Evolutionary conservation across 768 basidiomycete species (phyloP).

Genomic region (Calocera viscosa): DNA sequence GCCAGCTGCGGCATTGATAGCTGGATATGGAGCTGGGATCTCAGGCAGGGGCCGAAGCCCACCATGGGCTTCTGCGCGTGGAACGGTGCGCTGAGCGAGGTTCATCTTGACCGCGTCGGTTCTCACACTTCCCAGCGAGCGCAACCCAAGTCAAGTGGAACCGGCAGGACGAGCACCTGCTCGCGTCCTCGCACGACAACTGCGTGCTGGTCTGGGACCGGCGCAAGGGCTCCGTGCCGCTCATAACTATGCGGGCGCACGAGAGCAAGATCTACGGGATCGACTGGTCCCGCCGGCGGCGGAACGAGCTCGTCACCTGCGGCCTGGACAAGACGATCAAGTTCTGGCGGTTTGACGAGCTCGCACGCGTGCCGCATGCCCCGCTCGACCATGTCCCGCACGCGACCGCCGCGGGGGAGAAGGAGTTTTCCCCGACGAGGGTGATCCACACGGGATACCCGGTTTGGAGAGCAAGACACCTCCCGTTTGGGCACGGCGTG

Average conservation of each 20-base stretch:
- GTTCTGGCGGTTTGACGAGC: slow-evolving; percentile 40
- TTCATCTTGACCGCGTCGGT: neutral
- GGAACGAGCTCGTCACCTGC: slow-evolving; percentile 82
- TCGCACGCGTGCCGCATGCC: neutral
- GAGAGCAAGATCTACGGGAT: slow-evolving; percentile 92
- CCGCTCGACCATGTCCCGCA: neutral
- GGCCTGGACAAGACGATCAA: slow-evolving; percentile 91
- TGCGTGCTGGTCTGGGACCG: slow-evolving; percentile 91
- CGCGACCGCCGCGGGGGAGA: neutral
- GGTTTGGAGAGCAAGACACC: slow-evolving; percentile 83
- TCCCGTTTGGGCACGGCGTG: slow-evolving; percentile 85
- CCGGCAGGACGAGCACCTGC: slow-evolving; percentile 64
- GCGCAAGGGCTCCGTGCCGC: slow-evolving; percentile 78
- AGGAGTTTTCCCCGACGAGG: slow-evolving; percentile 32
- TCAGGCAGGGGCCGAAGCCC: slow-evolving; percentile 57
- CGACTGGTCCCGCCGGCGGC: slow-evolving; percentile 73
- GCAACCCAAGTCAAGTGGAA: slow-evolving; percentile 99
- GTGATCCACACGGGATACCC: slow-evolving; percentile 69
- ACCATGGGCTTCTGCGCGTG: slow-evolving; percentile 50
- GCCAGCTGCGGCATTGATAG: slow-evolving; percentile 88
- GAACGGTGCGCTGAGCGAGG: slow-evolving; percentile 32
- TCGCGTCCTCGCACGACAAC: slow-evolving; percentile 82
- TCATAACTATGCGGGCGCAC: slow-evolving; percentile 66
- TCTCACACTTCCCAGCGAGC: slow-evolving; percentile 36
- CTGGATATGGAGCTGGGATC: slow-evolving; percentile 91